Base-by-base conservation (phyloP, 1,284 basidiomycete genomes). In the Paramarasmius palmivorus region DNA sequence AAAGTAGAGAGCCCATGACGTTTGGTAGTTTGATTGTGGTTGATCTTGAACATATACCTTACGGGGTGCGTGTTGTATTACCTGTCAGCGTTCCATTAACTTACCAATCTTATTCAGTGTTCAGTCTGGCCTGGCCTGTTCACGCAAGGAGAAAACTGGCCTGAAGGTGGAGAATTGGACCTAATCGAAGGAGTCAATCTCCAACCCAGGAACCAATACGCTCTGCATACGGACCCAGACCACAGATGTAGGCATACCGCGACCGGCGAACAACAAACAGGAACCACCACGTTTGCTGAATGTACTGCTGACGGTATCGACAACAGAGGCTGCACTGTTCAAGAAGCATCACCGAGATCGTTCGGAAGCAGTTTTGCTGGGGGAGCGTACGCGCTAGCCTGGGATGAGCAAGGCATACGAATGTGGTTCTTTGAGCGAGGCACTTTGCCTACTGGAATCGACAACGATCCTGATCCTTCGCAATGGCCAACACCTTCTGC, bases 381-480 rank as follows among this genome's bases (percentile, higher is more conserved):
- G 34, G 62, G 62, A 35, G 60, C 55, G 4, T 63, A 53, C 46
- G 60, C 59, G 3, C 49, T 84, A 73, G 68, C 74, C 55, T 86
- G 83, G 83, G 75, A 76, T 65, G 71, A 74, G 58, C 61, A 65
- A 44, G 82, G 82, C 37, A 78, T 87, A 63, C 66, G 72, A 14
- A 72, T 83, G 49, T 87, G 72, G 72, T 86, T 81, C 72, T 86
- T 84, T 74, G 70, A 76, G 10, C 77, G 84, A 36, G 64, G 63
- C 55, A 62, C 63, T 15, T 81, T 86, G 49, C 84, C 86, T 2
- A 62, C 68, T 50, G 73, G 71, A 22, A 67, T 68, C 20, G 73
- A 74, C 35, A 65, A 67, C 14, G 45, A 49, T 22, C 84, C 84
- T n/a, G 66, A 79, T 60, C 82, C 84, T 2, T 61, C 67, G 20